Base-by-base conservation (phyloP, 2,329 filamentous ascomycete species). In the Dactylella cylindrospora region DNA sequence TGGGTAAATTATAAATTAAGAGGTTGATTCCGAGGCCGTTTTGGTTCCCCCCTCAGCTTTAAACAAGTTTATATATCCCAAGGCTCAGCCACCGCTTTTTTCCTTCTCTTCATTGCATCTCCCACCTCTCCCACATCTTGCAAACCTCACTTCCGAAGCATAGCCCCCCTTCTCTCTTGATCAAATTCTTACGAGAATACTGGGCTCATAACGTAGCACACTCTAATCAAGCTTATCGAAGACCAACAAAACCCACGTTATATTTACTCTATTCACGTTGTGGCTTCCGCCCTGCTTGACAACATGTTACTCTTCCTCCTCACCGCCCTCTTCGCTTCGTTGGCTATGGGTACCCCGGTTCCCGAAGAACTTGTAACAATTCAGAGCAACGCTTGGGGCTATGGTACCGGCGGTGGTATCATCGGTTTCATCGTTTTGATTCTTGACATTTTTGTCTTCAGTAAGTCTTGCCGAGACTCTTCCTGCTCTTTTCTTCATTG, bases 381-480 rank as follows among this genome's bases (percentile, higher is more conserved):
- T 17, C 66, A 70, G 35, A 71, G 71, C 25, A 74, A 78, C 66
- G 71, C 77, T 7, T 81, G 78, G 78, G 77, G 81, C 52, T 82
- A 80, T 40, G 81, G 81, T 32, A 79, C 79, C 1, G 80, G 82
- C 20, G 82, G 82, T 12, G 82, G 82, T 1, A 76, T 84, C 28
- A 40, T 83, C 5, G 82, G 82, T 1, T 79, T 84, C 67, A 78
- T 84, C 50, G 74, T 84, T 3, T 71, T 85, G 20, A 72, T 84
- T 10, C 73, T 85, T 5, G 82, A 85, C 66, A 78, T 85, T 31
- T 77, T 84, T 26, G 80, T 82, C 31, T 83, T 79, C 70, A 77
- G 82, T 84, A 75, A 22, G 80, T 75, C 8, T 2, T 26, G 17
- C 17, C 25, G 9, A 22, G 15, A 12, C 8, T n/a, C 8, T n/a